These are phyloP conservation scores for Hypoxylon rickii DNA, from an alignment of 495 filamentous ascomycete genomes.

Conservation along the genomic window DNA sequence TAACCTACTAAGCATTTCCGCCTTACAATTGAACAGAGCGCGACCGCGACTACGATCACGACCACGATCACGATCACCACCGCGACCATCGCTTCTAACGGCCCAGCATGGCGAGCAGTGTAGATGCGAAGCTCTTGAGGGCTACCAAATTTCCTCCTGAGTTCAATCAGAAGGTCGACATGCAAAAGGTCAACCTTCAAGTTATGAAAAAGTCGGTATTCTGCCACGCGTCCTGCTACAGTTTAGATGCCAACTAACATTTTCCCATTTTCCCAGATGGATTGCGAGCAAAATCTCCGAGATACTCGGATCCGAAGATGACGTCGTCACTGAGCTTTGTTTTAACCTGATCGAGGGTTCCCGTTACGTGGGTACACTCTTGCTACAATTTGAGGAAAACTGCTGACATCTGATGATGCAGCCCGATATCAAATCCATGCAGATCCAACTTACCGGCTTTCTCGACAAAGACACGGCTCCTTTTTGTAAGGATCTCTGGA, in stretches of 20 bases:
- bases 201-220: constrained; percentile 89
- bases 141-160: constrained; percentile 92
- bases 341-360: constrained; percentile 84
- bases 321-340: constrained; percentile 90
- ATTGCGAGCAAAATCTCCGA: constrained; percentile 84
- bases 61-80: not conserved
- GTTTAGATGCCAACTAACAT: constrained; percentile 23
- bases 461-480: constrained; percentile 88
- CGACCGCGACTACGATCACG: not conserved
- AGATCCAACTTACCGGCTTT: constrained; percentile 92
- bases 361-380: constrained; percentile 67
- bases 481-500: constrained; percentile 96
- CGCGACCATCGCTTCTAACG: not conserved
- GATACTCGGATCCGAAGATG: constrained; percentile 88
- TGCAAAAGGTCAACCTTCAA: constrained; percentile 93
- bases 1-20: not conserved
- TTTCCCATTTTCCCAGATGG: constrained; percentile 66
- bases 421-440: constrained; percentile 94
- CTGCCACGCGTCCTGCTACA: not conserved
- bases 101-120: constrained; percentile 67
- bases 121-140: constrained; percentile 85
- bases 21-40: not conserved
- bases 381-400: constrained; percentile 4
- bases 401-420: constrained; percentile 43
- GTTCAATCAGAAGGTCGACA: constrained; percentile 94